phyloP scores from a whole-genome alignment of 2,329 filamentous ascomycete species.

The Aspergillus terreus region DNA sequence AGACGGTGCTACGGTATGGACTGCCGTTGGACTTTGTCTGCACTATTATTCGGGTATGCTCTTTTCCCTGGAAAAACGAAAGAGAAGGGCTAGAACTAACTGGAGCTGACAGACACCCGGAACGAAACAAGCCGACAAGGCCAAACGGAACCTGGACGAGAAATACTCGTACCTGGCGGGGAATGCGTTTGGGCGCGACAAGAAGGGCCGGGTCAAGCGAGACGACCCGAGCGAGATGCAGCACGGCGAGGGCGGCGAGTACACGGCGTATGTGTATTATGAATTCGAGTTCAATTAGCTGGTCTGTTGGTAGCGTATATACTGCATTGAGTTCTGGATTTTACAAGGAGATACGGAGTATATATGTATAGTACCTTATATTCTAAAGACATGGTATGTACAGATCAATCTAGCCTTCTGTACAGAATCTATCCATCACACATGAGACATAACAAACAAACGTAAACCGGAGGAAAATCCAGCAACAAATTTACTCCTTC shows the following conservation, averaged over 20 bases:
- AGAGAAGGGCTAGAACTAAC: conserved; percentile 3
- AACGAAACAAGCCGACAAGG: conserved; percentile 75
- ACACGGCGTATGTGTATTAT: conserved; percentile 96
- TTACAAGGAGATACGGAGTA: neutral
- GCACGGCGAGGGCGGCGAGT: conserved; percentile 70
- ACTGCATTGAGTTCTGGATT: neutral
- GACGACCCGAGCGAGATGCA: conserved; percentile 90
- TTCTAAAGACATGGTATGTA: conserved; percentile 1
- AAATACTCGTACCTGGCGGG: conserved; percentile 89
- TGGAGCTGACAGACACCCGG: conserved; percentile 59
- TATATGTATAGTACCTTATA: neutral
- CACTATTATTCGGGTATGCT: conserved; percentile 75
- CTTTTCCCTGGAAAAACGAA: neutral
- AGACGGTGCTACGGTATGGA: conserved; percentile 95
- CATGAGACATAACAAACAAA: neutral
- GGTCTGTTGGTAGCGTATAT: conserved; percentile 17
- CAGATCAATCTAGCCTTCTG: conserved; percentile 4
- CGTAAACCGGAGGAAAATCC: neutral
- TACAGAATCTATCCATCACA: neutral
- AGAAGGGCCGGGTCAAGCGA: conserved; percentile 85
- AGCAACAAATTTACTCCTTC: conserved; percentile 23
- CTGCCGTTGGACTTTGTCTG: conserved; percentile 86
- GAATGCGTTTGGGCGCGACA: conserved; percentile 90
- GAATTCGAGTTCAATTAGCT: conserved; percentile 71
- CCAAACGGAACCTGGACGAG: conserved; percentile 72